Evolutionary conservation across 345 rosid genomes (phyloP).

Genomic region (Eucalyptus cladocalyx): DNA sequence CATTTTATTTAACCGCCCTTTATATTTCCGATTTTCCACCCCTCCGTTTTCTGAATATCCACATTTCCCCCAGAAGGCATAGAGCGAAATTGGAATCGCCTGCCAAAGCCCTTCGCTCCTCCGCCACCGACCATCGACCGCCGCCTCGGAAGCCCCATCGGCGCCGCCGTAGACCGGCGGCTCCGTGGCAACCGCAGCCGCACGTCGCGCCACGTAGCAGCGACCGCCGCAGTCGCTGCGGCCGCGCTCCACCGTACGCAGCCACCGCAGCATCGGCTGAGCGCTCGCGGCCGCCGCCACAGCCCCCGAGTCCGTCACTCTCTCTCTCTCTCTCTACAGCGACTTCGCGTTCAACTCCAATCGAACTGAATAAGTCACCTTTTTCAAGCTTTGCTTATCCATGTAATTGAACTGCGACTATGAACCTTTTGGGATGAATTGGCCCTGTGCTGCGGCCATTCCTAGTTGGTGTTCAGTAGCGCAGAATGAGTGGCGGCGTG

Average conservation of each 20-base stretch:
- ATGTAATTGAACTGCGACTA: background rate
- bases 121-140: background rate
- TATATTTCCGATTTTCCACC: background rate
- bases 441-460: background rate
- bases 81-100: background rate
- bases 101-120: background rate
- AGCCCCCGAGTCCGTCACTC: background rate
- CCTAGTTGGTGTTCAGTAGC: background rate
- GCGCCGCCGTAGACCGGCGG: background rate
- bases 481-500: background rate
- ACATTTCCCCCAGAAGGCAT: background rate
- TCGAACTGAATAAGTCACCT: background rate
- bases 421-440: background rate
- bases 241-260: background rate
- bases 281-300: background rate
- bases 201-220: background rate
- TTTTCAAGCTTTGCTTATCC: background rate
- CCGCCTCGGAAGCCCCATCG: background rate
- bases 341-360: background rate
- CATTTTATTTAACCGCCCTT: background rate
- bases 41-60: background rate
- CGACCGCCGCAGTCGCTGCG: background rate
- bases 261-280: background rate
- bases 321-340: background rate
- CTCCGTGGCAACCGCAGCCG: background rate